A percentile compares a stretch with the other conserved stretches of the same genome.
These are phyloP conservation scores for Sphagnum magellanicum DNA, from an alignment of 228 moss, liverwort and hornwort species.

Conservation along the genomic window DNA sequence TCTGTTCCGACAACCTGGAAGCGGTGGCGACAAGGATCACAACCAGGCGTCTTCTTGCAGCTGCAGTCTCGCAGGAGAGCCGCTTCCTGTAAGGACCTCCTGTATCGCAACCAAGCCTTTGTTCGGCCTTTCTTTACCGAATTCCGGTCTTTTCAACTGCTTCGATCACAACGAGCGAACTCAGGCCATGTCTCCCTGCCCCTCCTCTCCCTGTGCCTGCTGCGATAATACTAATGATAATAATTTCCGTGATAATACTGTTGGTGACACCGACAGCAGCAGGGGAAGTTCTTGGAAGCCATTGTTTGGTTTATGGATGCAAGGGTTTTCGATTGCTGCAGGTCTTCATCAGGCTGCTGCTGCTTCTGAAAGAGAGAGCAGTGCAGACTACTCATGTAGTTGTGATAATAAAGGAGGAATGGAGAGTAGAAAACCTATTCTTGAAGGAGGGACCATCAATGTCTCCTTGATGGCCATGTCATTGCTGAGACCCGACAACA, in stretches of 20 bases:
- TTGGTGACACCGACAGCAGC: background rate
- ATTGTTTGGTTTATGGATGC: constrained; percentile 30
- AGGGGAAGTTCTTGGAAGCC: constrained; percentile 12
- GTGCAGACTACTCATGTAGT: background rate
- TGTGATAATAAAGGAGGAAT: constrained; percentile 11
- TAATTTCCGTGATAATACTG: background rate
- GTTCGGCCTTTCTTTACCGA: constrained; percentile 21
- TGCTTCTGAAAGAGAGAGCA: constrained; percentile 4
- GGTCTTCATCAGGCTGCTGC: too few species aligned
- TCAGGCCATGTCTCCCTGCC: constrained; percentile 2
- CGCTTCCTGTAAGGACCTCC: background rate
- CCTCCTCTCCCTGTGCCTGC: background rate
- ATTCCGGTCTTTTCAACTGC: constrained; percentile 14
- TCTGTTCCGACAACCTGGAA: constrained; percentile 13
- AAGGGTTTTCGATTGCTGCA: constrained; percentile 21
- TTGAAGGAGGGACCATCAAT: constrained; percentile 19
- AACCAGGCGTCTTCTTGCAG: constrained; percentile 14
- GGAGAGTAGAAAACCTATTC: constrained; percentile 13
- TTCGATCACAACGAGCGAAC: constrained; percentile 12
- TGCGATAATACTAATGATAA: background rate
- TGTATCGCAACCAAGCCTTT: constrained; percentile 7
- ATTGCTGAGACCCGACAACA: constrained; percentile 22
- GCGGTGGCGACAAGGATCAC: constrained; percentile 13
- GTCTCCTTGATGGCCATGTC: constrained; percentile 33
- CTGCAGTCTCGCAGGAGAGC: constrained; percentile 17